Evolutionary conservation across 257 asterid species (phyloP).

Genomic region (Ophiorrhiza pumila): DNA sequence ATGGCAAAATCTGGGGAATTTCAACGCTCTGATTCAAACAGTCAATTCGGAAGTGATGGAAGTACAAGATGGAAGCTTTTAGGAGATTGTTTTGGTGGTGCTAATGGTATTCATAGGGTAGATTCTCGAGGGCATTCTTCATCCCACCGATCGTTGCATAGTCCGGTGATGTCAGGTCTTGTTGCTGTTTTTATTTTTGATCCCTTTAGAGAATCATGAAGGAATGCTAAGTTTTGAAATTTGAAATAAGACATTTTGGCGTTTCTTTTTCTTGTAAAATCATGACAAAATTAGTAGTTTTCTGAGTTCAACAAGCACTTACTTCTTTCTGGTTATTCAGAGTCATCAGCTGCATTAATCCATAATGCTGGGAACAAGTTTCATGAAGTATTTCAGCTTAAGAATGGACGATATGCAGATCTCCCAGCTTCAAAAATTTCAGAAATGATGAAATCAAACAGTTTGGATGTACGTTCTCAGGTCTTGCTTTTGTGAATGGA

Average conservation of each 20-base stretch:
- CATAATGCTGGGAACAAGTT: constrained; percentile 61
- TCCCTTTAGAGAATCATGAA: background rate
- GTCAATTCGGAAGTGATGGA: constrained; percentile 26
- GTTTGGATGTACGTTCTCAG: constrained; percentile 71
- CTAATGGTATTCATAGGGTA: constrained; percentile 33
- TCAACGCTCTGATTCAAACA: constrained; percentile 15
- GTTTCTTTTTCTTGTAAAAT: background rate
- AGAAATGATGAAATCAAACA: constrained; percentile 86
- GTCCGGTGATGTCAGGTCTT: constrained; percentile 53
- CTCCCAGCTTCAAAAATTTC: constrained; percentile 70
- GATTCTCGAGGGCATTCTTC: constrained; percentile 39
- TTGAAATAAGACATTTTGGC: background rate
- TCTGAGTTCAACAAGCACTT: background rate
- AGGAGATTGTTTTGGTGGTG: constrained; percentile 38
- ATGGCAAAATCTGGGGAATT: constrained; percentile 35
- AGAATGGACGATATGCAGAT: constrained; percentile 71
- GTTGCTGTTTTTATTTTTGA: background rate
- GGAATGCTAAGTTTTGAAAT: background rate
- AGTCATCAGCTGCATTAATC: constrained; percentile 43
- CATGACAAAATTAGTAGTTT: background rate
- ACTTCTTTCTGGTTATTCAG: constrained; percentile 18
- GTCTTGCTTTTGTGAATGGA: constrained; percentile 6
- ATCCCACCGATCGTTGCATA: constrained; percentile 43
- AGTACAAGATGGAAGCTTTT: constrained; percentile 41
- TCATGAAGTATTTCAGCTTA: constrained; percentile 83